Percentiles rank a stretch among this genome's conserved stretches.
Conservation (phyloP, 805 yeast species). For the Phaffomyces antillensis region DNA sequence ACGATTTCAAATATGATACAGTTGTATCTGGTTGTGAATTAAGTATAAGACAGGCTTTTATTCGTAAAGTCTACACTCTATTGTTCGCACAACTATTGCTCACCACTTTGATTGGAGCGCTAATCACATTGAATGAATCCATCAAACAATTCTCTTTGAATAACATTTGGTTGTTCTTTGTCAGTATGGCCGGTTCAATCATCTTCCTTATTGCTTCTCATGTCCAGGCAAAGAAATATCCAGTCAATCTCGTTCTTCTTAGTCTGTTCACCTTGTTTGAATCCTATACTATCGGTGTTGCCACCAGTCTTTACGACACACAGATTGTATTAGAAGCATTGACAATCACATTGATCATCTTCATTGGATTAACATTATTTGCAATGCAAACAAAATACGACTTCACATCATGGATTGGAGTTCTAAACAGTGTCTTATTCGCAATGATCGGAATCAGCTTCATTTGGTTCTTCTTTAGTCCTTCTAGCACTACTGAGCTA, state of each 20-base stretch:
- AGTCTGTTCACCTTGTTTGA: conserved; percentile 68
- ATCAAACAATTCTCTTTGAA: conserved; percentile 48
- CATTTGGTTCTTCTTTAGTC: conserved; percentile 59
- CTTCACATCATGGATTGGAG: conserved; percentile 61
- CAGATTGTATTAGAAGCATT: conserved; percentile 64
- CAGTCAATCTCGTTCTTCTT: conserved; percentile 54
- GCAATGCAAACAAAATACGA: conserved; percentile 77
- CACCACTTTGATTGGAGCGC: conserved; percentile 52
- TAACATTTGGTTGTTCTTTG: conserved; percentile 52
- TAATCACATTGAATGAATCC: conserved; percentile 38
- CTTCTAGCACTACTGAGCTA: conserved; percentile 47
- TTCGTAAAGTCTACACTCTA: conserved; percentile 73
- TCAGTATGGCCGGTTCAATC: conserved; percentile 51
- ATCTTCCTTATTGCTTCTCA: conserved; percentile 60
- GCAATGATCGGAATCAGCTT: conserved; percentile 66
- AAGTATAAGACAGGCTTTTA: conserved; percentile 65
- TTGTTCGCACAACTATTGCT: conserved; percentile 55
- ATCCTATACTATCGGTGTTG: conserved; percentile 63
- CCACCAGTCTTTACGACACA: conserved; percentile 56
- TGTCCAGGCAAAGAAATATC: conserved; percentile 60
- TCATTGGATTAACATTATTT: conserved; percentile 68
- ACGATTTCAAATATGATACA: conserved; percentile 79
- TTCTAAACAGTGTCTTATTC: conserved; percentile 51
- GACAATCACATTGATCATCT: conserved; percentile 58
- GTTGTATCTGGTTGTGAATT: conserved; percentile 73